A percentile compares a stretch with the other conserved stretches of the same genome.
Conservation (phyloP, 495 filamentous ascomycete species). For the Penicillium psychrofluorescens region DNA sequence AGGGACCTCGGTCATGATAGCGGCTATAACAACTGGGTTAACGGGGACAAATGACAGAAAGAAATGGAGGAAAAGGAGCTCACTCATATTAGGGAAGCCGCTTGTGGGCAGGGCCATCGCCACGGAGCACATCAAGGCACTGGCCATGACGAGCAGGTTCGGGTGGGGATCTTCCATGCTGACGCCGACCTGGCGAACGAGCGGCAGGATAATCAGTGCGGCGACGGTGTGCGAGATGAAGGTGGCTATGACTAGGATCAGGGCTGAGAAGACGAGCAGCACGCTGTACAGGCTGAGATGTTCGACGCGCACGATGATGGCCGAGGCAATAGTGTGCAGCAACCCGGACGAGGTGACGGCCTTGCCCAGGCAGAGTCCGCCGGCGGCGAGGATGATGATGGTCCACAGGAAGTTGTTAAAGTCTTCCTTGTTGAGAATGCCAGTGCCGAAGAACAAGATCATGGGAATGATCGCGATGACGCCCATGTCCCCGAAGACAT, state of each 20-base stretch:
- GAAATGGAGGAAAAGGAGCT: conserved; percentile 37
- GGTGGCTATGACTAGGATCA: conserved; percentile 91
- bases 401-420: conserved; percentile 99
- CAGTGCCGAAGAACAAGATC: conserved; percentile 92
- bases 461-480: conserved; percentile 96
- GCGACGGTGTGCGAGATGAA: conserved; percentile 99
- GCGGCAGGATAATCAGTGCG: conserved; percentile 86
- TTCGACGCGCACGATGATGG: conserved; percentile 66
- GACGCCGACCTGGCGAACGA: conserved; percentile 78
- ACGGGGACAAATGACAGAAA: conserved; percentile 3
- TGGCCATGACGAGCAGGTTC: conserved; percentile 87
- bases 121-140: conserved; percentile 60
- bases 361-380: conserved; percentile 87
- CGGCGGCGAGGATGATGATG: conserved; percentile 96
- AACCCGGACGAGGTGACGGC: conserved; percentile 89
- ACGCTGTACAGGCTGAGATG: conserved; percentile 81
- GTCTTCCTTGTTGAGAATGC: conserved; percentile 97
- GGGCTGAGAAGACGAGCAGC: conserved; percentile 71
- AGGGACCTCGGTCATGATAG: conserved; percentile 98
- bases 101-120: conserved; percentile 91
- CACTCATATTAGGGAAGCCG: conserved; percentile 99
- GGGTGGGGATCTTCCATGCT: conserved; percentile 84
- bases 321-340: conserved; percentile 76
- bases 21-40: conserved; percentile 50
- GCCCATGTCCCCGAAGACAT: conserved; percentile 93